A percentile compares a stretch with the other conserved stretches of the same genome.
phyloP scores from a whole-genome alignment of 1,139 yeast genomes.

The Geotrichum bryndzae region DNA sequence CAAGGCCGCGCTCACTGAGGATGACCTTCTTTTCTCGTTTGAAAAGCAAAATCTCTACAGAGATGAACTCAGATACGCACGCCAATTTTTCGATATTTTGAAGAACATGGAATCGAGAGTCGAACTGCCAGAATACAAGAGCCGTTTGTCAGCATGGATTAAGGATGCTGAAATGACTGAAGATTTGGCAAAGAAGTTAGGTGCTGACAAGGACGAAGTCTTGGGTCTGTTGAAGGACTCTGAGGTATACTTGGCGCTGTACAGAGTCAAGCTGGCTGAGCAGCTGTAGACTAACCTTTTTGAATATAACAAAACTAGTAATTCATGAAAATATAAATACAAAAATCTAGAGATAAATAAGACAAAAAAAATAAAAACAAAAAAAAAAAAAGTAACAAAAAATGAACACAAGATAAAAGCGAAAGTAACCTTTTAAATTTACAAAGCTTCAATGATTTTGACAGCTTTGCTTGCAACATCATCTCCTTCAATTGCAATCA shows the following conservation, averaged over 20 bases:
- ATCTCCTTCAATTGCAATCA: conserved; percentile 27
- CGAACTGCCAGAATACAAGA: neutral
- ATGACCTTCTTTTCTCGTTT: conserved; percentile 41
- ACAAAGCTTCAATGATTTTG: conserved; percentile 8
- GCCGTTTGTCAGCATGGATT: conserved; percentile 16
- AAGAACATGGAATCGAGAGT: neutral
- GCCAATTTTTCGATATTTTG: conserved; percentile 4
- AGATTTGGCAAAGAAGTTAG: neutral
- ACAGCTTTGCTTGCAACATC: conserved; percentile 11
- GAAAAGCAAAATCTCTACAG: conserved; percentile 51
- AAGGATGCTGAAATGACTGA: conserved; percentile 12
- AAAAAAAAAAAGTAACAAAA: neutral
- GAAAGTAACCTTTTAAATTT: neutral
- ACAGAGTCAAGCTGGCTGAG: conserved; percentile 16
- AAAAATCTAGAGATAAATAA: conserved; percentile 3
- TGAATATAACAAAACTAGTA: neutral
- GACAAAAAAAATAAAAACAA: neutral
- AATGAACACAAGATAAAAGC: neutral
- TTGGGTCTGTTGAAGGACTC: conserved; percentile 37
- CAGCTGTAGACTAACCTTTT: conserved; percentile 3
- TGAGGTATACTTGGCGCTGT: conserved; percentile 19
- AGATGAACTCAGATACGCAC: conserved; percentile 28
- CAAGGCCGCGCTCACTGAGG: conserved; percentile 20
- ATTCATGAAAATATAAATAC: neutral
- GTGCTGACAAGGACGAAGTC: conserved; percentile 30